Conservation (phyloP, 441 rosid genomes). For the Flueggea neowawraea region DNA sequence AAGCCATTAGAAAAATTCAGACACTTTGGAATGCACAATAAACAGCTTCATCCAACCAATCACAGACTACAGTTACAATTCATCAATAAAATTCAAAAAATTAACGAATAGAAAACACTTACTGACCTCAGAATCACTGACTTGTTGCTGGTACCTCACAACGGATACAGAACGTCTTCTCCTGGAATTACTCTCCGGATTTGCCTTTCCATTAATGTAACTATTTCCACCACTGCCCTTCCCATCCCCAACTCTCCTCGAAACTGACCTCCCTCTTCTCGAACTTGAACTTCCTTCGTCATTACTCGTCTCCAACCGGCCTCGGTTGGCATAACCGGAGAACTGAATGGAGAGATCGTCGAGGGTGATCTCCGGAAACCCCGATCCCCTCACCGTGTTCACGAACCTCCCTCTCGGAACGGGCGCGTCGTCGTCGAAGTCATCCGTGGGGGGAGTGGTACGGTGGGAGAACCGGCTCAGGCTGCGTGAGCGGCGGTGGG, state of each 20-base stretch:
- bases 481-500: conserved; percentile 68
- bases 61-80: neutral
- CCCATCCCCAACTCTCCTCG: conserved; percentile 41
- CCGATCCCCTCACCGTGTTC: conserved; percentile 75
- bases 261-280: conserved; percentile 78
- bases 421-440: conserved; percentile 36
- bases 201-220: conserved; percentile 37
- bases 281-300: conserved; percentile 25
- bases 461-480: conserved; percentile 82
- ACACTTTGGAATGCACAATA: neutral
- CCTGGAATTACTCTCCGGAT: conserved; percentile 48
- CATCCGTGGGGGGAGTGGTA: conserved; percentile 19
- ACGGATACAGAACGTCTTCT: conserved; percentile 80
- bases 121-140: conserved; percentile 83
- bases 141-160: conserved; percentile 38
- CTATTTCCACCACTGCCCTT: conserved; percentile 24
- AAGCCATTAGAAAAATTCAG: too few relatives aligned
- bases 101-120: neutral
- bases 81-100: neutral
- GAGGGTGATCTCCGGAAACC: conserved; percentile 74
- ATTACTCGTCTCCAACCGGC: conserved; percentile 38
- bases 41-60: neutral
- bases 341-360: conserved; percentile 79
- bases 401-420: conserved; percentile 73
- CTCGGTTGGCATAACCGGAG: conserved; percentile 56